Evolutionary conservation across 2,329 filamentous ascomycete species (phyloP), one percentile per base, ranked within the genome.

Genomic region (Monilinia fructigena): DNA sequence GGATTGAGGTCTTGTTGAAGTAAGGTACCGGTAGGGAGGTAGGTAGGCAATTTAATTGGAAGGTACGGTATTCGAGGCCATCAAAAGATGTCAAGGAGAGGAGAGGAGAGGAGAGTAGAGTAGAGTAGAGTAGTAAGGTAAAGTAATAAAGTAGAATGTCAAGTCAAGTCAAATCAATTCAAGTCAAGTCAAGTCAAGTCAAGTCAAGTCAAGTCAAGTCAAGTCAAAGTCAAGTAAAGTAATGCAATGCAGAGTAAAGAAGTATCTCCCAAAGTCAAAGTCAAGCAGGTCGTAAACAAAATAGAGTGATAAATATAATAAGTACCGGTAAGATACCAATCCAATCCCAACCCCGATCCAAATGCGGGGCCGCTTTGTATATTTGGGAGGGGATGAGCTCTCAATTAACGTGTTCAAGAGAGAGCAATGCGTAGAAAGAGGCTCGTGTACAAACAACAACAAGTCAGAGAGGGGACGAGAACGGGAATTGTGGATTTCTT

Each of bases 341-440:
- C 3, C 42, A 45, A 20, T 20, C 18, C 16, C 14, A 14, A 45
- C 1, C 16, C 42, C 14, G 20, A 47, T n/a, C 5, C 7, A 38
- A 60, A 50, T 60, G 58, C 58, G 58, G 58, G 58, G 58, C n/a
- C 45, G 58, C 40, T n/a, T 12, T 18, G 55, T 35, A 35, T 35
- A 35, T 35, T 35, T 35, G 31, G 31, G 31, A 35, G 31, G 31
- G 31, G 31, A 35, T 35, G 31, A 35, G 6, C 31, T 35, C 31
- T 35, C 31, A 7, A 42, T 50, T 4, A 11, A 38, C 48, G 42
- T 23, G 42, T 35, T 52, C 12, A 35, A 35, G 23, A 50, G 23
- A 50, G 56, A 47, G 56, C 56, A 60, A 38, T 59, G 28, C 42
- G 2, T 26, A 50, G 28, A n/a, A 50, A 38, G 28, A 50, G 45